Conservation (phyloP, 768 basidiomycete genomes). For the Pulveroboletus frians region DNA sequence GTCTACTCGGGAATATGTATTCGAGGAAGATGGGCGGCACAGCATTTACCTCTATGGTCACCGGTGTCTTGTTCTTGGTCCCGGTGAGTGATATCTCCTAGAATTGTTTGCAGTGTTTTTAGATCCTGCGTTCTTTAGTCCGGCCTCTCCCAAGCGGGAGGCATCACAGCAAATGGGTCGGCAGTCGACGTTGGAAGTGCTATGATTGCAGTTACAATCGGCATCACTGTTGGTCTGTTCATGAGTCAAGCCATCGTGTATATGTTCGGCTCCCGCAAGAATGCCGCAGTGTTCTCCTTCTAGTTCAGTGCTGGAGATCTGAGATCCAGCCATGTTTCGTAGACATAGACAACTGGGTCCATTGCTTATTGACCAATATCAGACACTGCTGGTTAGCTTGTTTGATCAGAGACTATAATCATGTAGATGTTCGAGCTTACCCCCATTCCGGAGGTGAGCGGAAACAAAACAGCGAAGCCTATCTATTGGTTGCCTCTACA, state of each 20-base stretch:
- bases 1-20: constrained; percentile 73
- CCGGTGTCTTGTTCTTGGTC: constrained; percentile 81
- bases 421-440: background rate
- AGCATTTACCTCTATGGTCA: constrained; percentile 88
- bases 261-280: constrained; percentile 79
- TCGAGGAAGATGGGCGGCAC: constrained; percentile 80
- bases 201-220: constrained; percentile 87
- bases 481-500: constrained; percentile 7
- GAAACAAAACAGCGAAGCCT: constrained; percentile 1
- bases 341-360: constrained; percentile 1
- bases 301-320: constrained; percentile 24
- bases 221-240: constrained; percentile 85
- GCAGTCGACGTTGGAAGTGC: constrained; percentile 82
- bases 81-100: constrained; percentile 50
- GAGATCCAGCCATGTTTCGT: background rate
- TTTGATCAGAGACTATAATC: background rate
- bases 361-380: background rate
- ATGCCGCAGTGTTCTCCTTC: constrained; percentile 82
- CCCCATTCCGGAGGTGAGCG: background rate
- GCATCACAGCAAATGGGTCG: constrained; percentile 74
- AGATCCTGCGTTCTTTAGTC: constrained; percentile 41
- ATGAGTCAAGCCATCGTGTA: constrained; percentile 86
- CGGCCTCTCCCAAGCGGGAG: constrained; percentile 81
- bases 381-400: constrained; percentile 6
- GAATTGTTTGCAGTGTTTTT: background rate